Evolutionary conservation across 805 yeast species (phyloP), one percentile per base, ranked within the genome.

Genomic region (Ogataea corticis): DNA sequence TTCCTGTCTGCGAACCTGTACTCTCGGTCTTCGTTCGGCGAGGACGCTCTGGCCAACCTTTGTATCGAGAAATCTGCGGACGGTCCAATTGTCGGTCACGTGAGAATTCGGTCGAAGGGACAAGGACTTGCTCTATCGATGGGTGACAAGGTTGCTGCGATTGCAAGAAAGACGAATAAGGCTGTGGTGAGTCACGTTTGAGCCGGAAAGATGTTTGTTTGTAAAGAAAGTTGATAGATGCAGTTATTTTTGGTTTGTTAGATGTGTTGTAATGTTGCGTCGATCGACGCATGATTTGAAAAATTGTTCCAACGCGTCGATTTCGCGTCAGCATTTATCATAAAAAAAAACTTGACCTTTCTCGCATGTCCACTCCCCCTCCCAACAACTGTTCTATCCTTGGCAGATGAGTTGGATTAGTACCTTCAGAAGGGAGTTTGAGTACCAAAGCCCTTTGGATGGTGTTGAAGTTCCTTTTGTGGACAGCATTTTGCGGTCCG

Each of bases 111-210:
- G 70, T 86, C 97, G 14, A 91, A 92, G 78, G 96, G 97, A 17
- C 98, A 95, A 73, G 99, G 99, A 4, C 76, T 95, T 54, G 99
- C 99, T 7, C 73, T 95, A 51, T 84, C 96, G 2, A 74, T 95
- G 57, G 99, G 99, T 51, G 98, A 94, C 61, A 80, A 90, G 58
- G 94, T 92, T 44, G 96, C 97, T 42, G 75, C 87, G 44, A 80
- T 89, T 65, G 85, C 92, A 37, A 79, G 85, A 50, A 75, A 76
- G 61, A 68, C 71, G 40, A 74, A 72, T 46, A 70, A 68, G 45
- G 65, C 71, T 23, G 51, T 42, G 11, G 51, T 62, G 31, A 31
- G 52, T 3, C 55, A 53, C 43, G 67, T 62, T 35, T 62, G 25
- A 21, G 25, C 25, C 9, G 7, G 25, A 47, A 13, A 28, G 31